Evolutionary conservation across 1,139 yeast species (phyloP), one percentile per base, ranked within the genome.

Genomic region (Hansenula lynferdii): DNA sequence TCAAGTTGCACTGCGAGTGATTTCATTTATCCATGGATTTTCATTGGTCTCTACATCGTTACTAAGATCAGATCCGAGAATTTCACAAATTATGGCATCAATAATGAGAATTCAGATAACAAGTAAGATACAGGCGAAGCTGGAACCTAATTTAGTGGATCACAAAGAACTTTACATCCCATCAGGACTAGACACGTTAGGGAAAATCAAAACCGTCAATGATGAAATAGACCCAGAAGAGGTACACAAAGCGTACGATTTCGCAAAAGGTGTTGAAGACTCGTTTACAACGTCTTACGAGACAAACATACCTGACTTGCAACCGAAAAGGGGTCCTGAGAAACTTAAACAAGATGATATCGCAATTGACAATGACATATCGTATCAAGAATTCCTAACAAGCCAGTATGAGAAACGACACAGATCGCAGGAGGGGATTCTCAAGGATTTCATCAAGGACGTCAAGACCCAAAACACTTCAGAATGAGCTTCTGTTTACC

Each of bases 141-240:
- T 56, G 8, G 45, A 47, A 3, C 61, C 67, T 0, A 48, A 54
- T 14, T 57, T 65, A 23, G 60, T 60, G 3, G 62, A 63, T 29
- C 53, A 60, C 25, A 61, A 62, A 9, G 56, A 57, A 15, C 54
- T 80, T 15, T 53, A 65, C 26, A 67, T 84, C 2, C 80, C 82
- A 0, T 41, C 46, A 10, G 75, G 72, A 0, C 63, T 71, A 61
- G 87, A 80, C 45, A 60, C 77, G 5, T 64, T 70, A 66, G 62
- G 64, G 18, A 72, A 75, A 45, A 77, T 80, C 19, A 49, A 60
- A 14, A 61, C 78, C 0, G 48, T 77, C 21, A 67, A 72, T 38
- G 67, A 60, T 8, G 41, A 18, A 12, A 38, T 44, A 28, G 44
- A 50, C 34, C 45, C 44, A 34, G 52, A 45, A 45, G 54, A 41